Evolutionary conservation across 331 rosid species (phyloP).

Genomic region (Ulmus americana): DNA sequence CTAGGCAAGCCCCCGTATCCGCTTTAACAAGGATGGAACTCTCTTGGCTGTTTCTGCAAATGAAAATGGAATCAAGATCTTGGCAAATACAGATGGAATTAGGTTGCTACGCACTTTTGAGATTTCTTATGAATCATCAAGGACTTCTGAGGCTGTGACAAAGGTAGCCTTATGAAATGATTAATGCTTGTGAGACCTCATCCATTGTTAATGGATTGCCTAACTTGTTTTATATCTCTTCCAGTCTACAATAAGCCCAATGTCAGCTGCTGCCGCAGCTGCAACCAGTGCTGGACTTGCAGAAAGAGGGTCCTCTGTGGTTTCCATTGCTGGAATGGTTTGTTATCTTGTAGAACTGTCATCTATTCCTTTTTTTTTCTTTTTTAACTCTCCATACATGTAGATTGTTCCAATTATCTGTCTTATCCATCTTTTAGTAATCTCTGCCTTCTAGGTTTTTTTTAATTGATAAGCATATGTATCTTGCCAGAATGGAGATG

Average conservation of each 20-base stretch:
- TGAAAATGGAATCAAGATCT: slow-evolving; percentile 83
- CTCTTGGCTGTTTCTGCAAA: slow-evolving; percentile 88
- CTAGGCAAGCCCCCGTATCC: slow-evolving; percentile 94
- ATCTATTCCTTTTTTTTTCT: background rate
- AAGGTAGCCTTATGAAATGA: slow-evolving; percentile 47
- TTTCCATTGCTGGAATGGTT: slow-evolving; percentile 79
- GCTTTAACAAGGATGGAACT: slow-evolving; percentile 92
- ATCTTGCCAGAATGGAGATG: slow-evolving; percentile 69
- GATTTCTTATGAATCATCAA: slow-evolving; percentile 66
- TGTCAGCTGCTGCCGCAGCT: slow-evolving; percentile 62
- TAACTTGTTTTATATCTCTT: slow-evolving; percentile 20
- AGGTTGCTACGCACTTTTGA: slow-evolving; percentile 70
- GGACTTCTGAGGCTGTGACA: slow-evolving; percentile 71
- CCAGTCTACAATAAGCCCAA: slow-evolving; percentile 80
- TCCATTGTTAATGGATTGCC: slow-evolving; percentile 10
- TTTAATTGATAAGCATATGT: slow-evolving; percentile 17
- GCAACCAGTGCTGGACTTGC: slow-evolving; percentile 63
- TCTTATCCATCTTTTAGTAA: background rate
- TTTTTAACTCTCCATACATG: background rate
- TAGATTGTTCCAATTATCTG: background rate
- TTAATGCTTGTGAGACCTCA: slow-evolving; percentile 4
- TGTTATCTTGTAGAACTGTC: slow-evolving; percentile 21
- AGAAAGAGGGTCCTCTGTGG: slow-evolving; percentile 72
- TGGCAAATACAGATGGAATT: slow-evolving; percentile 73
- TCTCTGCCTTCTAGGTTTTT: slow-evolving; percentile 7